Evolutionary conservation across 495 filamentous ascomycete genomes (phyloP), one percentile per base, ranked within the genome.

Genomic region (Neurospora sp.): DNA sequence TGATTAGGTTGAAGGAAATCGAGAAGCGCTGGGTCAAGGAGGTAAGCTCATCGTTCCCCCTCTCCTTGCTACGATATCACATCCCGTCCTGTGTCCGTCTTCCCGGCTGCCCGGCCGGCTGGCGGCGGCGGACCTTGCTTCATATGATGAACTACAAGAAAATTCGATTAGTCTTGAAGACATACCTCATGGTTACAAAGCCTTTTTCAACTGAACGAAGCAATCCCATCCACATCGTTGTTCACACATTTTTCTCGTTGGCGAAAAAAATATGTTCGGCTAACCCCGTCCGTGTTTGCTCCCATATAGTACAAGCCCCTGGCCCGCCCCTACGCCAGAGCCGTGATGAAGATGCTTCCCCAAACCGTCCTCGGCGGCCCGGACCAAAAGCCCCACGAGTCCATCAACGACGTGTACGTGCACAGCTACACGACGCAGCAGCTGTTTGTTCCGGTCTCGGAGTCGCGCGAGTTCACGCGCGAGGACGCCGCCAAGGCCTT

Each of bases 111-210:
- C 53, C 53, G 14, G 7, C 22, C 27, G 14, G 53, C 14, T 14
- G 53, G 27, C 27, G 53, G 31, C 53, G 27, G 31, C 27, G 48
- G 48, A 35, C 53, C 22, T 74, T 73, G 72, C 39, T 72, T 80
- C 71, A 65, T 69, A 84, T 87, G 84, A 86, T 89, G 86, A 85
- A 75, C 91, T 91, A 91, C 90, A 91, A 93, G 85, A 88, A 87
- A 88, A 87, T 89, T 90, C 94, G 95, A 98, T 99, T 97, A 97
- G 95, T 98, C 95, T 98, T 95, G 86, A 98, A 97, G 95, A 98
- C 93, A 89, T 76, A 84, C 74, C 84, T 78, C 82, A 89, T 94
- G 91, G 89, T 93, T 93, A 94, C 82, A 89, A 86, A 71, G 71
- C 70, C 68, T 68, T 53, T 44, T 73, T 40, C 10, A 48, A 27